Evolutionary conservation across 192 early-diverging fungal species (phyloP), one percentile per base, ranked within the genome.

Genomic region (Backusella liffmaniae): DNA sequence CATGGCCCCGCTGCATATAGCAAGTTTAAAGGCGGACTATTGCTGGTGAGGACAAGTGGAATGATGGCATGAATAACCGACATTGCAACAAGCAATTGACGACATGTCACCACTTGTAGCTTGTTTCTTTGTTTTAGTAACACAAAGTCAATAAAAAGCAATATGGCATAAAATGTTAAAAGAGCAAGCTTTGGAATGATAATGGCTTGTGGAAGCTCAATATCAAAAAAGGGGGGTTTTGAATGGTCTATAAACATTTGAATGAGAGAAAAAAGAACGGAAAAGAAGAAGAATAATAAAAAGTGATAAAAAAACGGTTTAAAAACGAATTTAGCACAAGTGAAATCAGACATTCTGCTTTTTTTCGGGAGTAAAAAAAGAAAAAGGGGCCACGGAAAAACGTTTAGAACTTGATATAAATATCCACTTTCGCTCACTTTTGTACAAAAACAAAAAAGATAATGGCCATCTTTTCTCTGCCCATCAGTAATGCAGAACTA

Each of bases 1-100:
- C 71, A 72, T 2, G 71, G 71, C 9, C 34, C 18, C 3, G 30
- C 71, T 12, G 71, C 71, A 56, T 35, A 72, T 1, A 72, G 34
- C 5, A 72, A 3, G n/a, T 72, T 72, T 2, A 35, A n/a, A 13
- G 44, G 44, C 0, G 49, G 32, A 7, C 18, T 30, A 1, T 23
- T 30, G 10, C 30, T 49, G 8, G 51, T 51, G n/a, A 72, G n/a
- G 0, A 59, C 13, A 16, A 72, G 18, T 0, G 71, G 71, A 10
- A 72, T 7, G 16, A 51, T 35, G n/a, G 49, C 49, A 34, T 72
- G 71, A 3, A 35, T 1, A 9, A 53, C 34, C 4, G 71, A 18
- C 46, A 72, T 72, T 15, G n/a, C 5, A 21, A 59, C 5, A n/a
- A 44, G 15, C 46, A 72, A 21, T 53, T 72, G 42, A 9, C 26